Percentiles rank a stretch among this genome's conserved stretches.
Evolutionary conservation across 192 early-diverging fungal genomes (phyloP).

Genomic region (Thamnidium elegans): DNA sequence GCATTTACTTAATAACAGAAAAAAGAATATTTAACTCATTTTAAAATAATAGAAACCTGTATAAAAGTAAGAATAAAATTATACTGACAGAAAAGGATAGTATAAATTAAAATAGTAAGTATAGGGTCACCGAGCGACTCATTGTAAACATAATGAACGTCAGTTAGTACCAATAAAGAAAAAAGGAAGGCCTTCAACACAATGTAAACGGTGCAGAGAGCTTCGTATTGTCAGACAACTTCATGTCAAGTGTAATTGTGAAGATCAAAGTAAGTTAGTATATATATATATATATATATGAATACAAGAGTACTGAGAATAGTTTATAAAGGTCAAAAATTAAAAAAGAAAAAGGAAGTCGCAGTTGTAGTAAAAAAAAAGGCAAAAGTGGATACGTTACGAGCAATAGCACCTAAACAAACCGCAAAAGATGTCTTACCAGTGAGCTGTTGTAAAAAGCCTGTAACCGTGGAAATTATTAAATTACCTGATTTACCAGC

Average conservation of each 20-base stretch:
- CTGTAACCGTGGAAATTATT: background rate
- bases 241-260: conserved; percentile 64
- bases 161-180: conserved; percentile 59
- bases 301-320: background rate
- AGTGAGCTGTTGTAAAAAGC: background rate
- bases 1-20: background rate
- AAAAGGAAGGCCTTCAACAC: conserved; percentile 68
- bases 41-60: conserved; percentile 16
- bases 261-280: background rate
- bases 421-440: background rate
- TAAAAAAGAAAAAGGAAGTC: background rate
- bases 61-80: conserved; percentile 12
- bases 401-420: conserved; percentile 9
- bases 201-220: conserved; percentile 64
- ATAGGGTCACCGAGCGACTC: conserved; percentile 39
- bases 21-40: conserved; percentile 2
- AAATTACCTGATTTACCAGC: background rate
- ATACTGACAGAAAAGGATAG: background rate
- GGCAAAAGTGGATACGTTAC: background rate
- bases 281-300: background rate
- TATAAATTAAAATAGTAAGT: background rate
- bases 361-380: background rate
- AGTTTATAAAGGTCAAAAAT: background rate
- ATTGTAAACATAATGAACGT: conserved; percentile 46
- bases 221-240: conserved; percentile 61